These are phyloP conservation scores for Podospora tetraspora DNA, from an alignment of 495 filamentous ascomycete species.

Conservation along the genomic window DNA sequence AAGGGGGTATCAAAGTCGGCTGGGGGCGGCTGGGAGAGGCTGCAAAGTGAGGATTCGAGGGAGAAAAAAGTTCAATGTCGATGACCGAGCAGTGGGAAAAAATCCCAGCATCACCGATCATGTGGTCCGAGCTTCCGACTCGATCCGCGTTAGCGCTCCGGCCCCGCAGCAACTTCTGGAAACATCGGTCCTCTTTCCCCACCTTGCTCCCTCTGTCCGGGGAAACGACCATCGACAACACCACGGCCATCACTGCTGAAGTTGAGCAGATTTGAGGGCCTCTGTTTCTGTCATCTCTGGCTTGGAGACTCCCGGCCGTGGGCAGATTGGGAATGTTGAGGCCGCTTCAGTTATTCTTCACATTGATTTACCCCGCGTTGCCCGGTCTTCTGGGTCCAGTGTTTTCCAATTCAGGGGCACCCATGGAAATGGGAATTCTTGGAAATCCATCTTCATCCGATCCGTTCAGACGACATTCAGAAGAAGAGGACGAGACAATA, in stretches of 20 bases:
- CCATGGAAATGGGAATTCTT: neutral
- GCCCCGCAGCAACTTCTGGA: constrained; percentile 28
- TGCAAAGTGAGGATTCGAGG: constrained; percentile 8
- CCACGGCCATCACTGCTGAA: neutral
- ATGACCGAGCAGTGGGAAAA: constrained; percentile 21
- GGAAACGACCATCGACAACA: neutral
- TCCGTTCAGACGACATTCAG: neutral
- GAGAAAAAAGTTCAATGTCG: constrained; percentile 20
- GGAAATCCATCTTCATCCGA: neutral
- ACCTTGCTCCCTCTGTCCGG: neutral
- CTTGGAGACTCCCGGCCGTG: neutral
- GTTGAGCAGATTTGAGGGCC: too few relatives aligned
- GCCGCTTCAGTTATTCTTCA: neutral
- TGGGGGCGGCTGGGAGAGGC: constrained; percentile 3
- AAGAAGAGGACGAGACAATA: neutral
- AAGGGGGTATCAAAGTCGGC: constrained; percentile 7
- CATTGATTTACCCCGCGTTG: neutral
- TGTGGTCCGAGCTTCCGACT: constrained; percentile 31
- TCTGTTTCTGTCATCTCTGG: neutral
- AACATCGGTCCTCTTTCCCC: constrained; percentile 28
- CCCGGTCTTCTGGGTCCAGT: neutral
- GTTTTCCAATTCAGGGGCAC: neutral
- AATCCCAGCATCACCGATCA: constrained; percentile 25
- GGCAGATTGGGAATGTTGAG: neutral
- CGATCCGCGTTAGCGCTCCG: constrained; percentile 22